Evolutionary conservation across 495 filamentous ascomycete species (phyloP).

Genomic region (Hypoxylon lienhwacheense): DNA sequence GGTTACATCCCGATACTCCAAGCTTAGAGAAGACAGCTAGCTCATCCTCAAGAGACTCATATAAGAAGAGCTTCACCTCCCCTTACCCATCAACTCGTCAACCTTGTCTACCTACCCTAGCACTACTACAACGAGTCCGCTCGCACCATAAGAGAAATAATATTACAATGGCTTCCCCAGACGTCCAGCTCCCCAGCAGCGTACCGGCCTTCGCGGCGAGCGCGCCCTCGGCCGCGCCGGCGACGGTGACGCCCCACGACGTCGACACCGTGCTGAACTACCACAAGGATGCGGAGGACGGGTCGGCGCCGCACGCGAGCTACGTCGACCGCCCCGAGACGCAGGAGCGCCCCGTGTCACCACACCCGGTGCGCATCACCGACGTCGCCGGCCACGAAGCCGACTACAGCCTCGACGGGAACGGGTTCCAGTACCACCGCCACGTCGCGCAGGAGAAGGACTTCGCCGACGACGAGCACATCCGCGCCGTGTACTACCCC

Average conservation of each 20-base stretch:
- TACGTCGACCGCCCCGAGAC: conserved; percentile 55
- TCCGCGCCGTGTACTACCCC: conserved; percentile 65
- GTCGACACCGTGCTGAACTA: conserved; percentile 63
- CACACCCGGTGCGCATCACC: conserved; percentile 44
- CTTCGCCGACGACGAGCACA: conserved; percentile 70
- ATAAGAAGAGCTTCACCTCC: conserved; percentile 10
- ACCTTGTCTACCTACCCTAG: neutral
- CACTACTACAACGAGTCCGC: neutral
- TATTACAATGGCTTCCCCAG: conserved; percentile 35
- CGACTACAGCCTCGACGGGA: conserved; percentile 46
- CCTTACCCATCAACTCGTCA: neutral
- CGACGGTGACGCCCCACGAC: conserved; percentile 33
- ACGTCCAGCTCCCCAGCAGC: conserved; percentile 30
- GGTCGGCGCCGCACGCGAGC: conserved; percentile 54
- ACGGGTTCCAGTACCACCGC: conserved; percentile 47
- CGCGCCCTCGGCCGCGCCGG: neutral
- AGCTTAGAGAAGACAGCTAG: neutral
- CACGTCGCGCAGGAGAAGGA: conserved; percentile 55
- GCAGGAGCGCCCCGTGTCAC: conserved; percentile 47
- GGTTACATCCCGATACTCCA: conserved; percentile 7
- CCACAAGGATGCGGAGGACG: conserved; percentile 61
- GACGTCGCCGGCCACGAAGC: conserved; percentile 45
- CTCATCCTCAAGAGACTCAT: conserved; percentile 9
- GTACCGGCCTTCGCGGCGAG: conserved; percentile 23
- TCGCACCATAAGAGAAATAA: neutral